Evolutionary conservation across 176 grass and related monocot species (phyloP).

Genomic region (Microstegium vimineum): DNA sequence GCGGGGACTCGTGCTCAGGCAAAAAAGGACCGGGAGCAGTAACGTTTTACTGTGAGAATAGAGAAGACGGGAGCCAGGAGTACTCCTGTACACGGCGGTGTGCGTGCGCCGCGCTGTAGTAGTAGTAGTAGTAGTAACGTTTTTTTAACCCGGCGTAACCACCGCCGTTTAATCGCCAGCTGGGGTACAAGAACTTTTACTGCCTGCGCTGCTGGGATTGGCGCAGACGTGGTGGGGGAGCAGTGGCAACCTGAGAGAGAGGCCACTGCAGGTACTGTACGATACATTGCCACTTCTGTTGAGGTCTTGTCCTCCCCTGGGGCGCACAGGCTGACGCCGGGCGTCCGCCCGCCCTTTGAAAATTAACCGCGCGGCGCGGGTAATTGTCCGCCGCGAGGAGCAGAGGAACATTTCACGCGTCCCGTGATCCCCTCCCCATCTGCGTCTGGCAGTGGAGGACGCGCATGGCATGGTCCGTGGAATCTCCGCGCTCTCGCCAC

Average conservation of each 20-base stretch:
- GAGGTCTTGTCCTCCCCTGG: slow-evolving; percentile 18
- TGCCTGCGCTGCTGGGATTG: slow-evolving; percentile 27
- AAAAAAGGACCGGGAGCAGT: neutral
- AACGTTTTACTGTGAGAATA: neutral
- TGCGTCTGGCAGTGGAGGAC: neutral
- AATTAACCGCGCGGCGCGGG: slow-evolving; percentile 38
- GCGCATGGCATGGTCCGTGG: neutral
- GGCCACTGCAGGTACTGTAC: slow-evolving; percentile 33
- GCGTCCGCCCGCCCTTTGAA: neutral
- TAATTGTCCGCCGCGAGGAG: neutral
- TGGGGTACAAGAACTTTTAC: slow-evolving; percentile 20
- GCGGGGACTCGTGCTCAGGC: no score
- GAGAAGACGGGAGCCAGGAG: neutral
- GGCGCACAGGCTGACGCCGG: neutral
- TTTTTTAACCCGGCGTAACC: neutral
- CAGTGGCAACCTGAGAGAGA: slow-evolving; percentile 42
- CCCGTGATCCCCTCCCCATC: neutral
- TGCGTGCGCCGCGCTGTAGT: neutral
- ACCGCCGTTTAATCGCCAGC: slow-evolving; percentile 8
- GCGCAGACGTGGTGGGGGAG: neutral
- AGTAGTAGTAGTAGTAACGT: no score
- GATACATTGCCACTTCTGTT: slow-evolving; percentile 48
- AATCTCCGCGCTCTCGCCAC: neutral
- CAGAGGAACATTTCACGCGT: slow-evolving; percentile 28
- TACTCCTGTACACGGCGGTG: neutral